phyloP scores from a whole-genome alignment of 2,329 filamentous ascomycete genomes.

The Pseudogymnoascus sp. region DNA sequence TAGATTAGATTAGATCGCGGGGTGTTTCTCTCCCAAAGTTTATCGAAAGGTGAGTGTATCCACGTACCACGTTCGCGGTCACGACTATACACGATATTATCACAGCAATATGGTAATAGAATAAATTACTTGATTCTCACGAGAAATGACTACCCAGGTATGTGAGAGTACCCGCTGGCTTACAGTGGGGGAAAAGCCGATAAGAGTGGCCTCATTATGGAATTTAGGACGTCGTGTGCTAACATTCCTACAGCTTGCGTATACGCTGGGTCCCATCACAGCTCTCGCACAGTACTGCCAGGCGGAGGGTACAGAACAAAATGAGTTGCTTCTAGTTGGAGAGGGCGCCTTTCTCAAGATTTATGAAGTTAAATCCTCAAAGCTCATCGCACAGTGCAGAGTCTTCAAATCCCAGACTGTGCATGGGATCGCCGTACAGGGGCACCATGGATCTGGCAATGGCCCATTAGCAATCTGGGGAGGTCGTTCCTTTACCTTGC shows the following conservation, averaged over 20 bases:
- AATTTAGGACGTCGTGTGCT: background rate
- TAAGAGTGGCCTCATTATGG: background rate
- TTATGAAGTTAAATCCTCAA: slow-evolving; percentile 32
- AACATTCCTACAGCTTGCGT: slow-evolving; percentile 21
- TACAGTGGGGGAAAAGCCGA: background rate
- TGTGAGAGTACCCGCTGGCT: background rate
- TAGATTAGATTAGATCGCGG: slow-evolving; percentile 4
- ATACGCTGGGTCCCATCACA: slow-evolving; percentile 43
- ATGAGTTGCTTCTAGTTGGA: slow-evolving; percentile 44
- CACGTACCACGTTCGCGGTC: background rate
- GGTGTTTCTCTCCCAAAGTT: background rate
- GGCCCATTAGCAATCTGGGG: slow-evolving; percentile 59
- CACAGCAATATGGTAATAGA: background rate
- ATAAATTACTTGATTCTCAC: background rate
- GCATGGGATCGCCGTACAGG: slow-evolving; percentile 56
- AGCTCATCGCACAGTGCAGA: slow-evolving; percentile 34
- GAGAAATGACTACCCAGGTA: slow-evolving; percentile 3
- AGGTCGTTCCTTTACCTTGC: slow-evolving; percentile 40
- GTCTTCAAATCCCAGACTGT: slow-evolving; percentile 63
- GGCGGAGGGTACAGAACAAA: slow-evolving; percentile 16
- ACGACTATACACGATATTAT: background rate
- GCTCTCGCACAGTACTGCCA: slow-evolving; percentile 45
- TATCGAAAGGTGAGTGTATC: slow-evolving; percentile 2
- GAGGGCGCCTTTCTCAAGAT: slow-evolving; percentile 52
- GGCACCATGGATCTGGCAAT: slow-evolving; percentile 11